phyloP scores from a whole-genome alignment of 768 basidiomycete species.

The Pluteus cervinus region DNA sequence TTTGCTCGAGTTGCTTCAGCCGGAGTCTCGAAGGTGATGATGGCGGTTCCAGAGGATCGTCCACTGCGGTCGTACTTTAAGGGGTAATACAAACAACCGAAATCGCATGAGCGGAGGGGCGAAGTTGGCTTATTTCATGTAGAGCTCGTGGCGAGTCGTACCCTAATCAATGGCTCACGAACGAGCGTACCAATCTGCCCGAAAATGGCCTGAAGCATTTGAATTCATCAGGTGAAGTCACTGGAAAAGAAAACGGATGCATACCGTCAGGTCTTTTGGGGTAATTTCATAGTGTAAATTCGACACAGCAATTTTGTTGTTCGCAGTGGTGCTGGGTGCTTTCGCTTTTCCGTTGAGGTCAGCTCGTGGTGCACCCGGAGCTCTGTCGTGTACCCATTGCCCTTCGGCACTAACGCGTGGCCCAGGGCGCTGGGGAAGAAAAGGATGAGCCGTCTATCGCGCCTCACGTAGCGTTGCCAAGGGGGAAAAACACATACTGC shows the following conservation, averaged over 20 bases:
- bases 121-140: slow-evolving; percentile 51
- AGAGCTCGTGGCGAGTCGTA: slow-evolving; percentile 72
- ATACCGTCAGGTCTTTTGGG: slow-evolving; percentile 80
- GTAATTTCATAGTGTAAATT: slow-evolving; percentile 92
- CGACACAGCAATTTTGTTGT: slow-evolving; percentile 64
- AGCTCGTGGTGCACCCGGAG: slow-evolving; percentile 43
- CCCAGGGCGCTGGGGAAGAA: slow-evolving; percentile 43
- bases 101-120: slow-evolving; percentile 30
- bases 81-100: slow-evolving; percentile 23
- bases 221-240: slow-evolving; percentile 1
- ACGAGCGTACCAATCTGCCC: slow-evolving; percentile 89
- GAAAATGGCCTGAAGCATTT: slow-evolving; percentile 66
- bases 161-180: slow-evolving; percentile 91
- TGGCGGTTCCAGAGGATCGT: slow-evolving; percentile 80
- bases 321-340: slow-evolving; percentile 32
- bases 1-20: slow-evolving; percentile 80
- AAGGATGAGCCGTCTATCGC: slow-evolving; percentile 1
- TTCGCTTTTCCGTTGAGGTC: slow-evolving; percentile 17
- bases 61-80: slow-evolving; percentile 94
- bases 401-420: slow-evolving; percentile 48
- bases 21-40: slow-evolving; percentile 71
- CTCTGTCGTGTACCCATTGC: slow-evolving; percentile 75
- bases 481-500: slow-evolving; percentile 12
- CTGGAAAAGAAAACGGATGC: slow-evolving; percentile 19
- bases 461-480: too few species aligned